phyloP scores from a whole-genome alignment of 2,329 filamentous ascomycete species.

The Chaetomium sp. region DNA sequence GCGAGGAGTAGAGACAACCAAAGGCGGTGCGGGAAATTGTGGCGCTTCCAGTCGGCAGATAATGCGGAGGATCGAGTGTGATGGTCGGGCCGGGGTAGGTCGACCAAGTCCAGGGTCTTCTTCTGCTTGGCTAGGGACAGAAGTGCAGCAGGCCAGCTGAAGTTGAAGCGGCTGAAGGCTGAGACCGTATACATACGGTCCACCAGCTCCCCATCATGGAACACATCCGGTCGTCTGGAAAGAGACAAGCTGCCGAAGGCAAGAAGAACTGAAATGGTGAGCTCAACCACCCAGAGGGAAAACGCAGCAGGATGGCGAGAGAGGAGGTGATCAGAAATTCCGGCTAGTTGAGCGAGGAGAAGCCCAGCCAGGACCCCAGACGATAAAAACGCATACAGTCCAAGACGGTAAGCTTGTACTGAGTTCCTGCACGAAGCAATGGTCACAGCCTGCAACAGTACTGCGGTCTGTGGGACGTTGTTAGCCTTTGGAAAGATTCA shows the following conservation, averaged over 20 bases:
- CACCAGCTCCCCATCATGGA: conserved; percentile 49
- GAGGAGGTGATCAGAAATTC: conserved; percentile 31
- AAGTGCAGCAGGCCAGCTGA: conserved; percentile 54
- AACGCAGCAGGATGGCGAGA: conserved; percentile 32
- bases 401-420: conserved; percentile 48
- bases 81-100: conserved; percentile 57
- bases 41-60: conserved; percentile 43
- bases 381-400: conserved; percentile 46
- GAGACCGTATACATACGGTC: conserved; percentile 58
- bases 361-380: conserved; percentile 38
- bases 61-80: conserved; percentile 45
- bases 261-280: conserved; percentile 39
- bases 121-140: conserved; percentile 50
- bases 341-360: conserved; percentile 39
- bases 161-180: conserved; percentile 57
- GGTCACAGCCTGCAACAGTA: conserved; percentile 46
- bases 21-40: conserved; percentile 43
- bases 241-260: conserved; percentile 47
- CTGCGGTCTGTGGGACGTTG: conserved; percentile 24
- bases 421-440: conserved; percentile 45
- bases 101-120: conserved; percentile 52
- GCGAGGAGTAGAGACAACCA: conserved; percentile 54
- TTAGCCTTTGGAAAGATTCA: conserved; percentile 31
- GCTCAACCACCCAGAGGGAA: conserved; percentile 42
- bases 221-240: conserved; percentile 63